These are phyloP conservation scores for Spironucleus salmonicida DNA, from an alignment of 208 protist species.

Conservation along the genomic window DNA sequence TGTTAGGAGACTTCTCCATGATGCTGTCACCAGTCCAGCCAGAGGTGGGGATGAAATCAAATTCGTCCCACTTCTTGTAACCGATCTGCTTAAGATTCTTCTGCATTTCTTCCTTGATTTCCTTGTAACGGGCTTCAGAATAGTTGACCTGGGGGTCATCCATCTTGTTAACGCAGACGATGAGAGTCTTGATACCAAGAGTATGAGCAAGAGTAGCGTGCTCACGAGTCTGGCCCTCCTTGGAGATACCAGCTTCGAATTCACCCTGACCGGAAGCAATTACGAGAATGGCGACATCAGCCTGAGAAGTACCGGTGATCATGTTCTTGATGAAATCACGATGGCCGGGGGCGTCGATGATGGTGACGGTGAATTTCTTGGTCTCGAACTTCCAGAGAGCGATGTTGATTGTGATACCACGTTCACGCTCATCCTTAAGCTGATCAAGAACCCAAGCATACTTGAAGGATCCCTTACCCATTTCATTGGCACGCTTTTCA, in stretches of 20 bases:
- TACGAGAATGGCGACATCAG: slow-evolving; percentile 67
- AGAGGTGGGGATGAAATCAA: slow-evolving; percentile 74
- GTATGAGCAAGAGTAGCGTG: slow-evolving; percentile 65
- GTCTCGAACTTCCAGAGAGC: slow-evolving; percentile 92
- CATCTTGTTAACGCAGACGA: slow-evolving; percentile 66
- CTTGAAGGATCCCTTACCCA: slow-evolving; percentile 65
- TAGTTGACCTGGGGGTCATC: slow-evolving; percentile 48
- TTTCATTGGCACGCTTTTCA: background rate
- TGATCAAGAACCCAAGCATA: slow-evolving; percentile 94
- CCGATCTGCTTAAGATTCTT: slow-evolving; percentile 65
- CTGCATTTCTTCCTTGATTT: slow-evolving; percentile 52
- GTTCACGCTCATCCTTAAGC: slow-evolving; percentile 88
- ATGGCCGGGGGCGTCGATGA: slow-evolving; percentile 98
- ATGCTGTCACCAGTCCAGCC: slow-evolving; percentile 76
- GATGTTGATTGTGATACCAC: slow-evolving; percentile 96
- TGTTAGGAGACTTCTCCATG: slow-evolving; percentile 60
- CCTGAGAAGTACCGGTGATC: slow-evolving; percentile 85
- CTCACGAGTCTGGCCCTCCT: slow-evolving; percentile 67
- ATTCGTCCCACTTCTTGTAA: slow-evolving; percentile 70
- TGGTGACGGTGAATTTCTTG: slow-evolving; percentile 84
- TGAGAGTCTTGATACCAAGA: slow-evolving; percentile 65
- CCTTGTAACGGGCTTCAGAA: slow-evolving; percentile 61
- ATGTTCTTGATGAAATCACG: slow-evolving; percentile 99
- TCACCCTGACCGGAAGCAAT: slow-evolving; percentile 55
- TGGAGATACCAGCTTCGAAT: slow-evolving; percentile 59